Conservation (phyloP, 2,329 filamentous ascomycete genomes). For the Pseudocercospora musae region DNA sequence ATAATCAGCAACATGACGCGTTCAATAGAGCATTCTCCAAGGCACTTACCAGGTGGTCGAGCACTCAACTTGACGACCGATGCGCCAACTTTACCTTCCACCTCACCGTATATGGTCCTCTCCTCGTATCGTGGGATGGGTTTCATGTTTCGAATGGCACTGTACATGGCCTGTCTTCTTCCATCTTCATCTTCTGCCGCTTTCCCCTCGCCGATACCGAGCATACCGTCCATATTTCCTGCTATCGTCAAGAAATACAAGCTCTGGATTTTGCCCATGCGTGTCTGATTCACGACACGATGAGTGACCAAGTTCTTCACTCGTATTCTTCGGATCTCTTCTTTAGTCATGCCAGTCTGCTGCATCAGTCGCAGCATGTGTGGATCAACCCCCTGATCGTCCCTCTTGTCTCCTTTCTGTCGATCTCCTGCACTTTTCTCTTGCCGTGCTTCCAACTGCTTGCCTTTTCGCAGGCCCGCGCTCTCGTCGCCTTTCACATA, state of each 20-base stretch:
- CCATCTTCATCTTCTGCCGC: slow-evolving; percentile 69
- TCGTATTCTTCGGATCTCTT: slow-evolving; percentile 53
- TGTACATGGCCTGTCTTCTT: slow-evolving; percentile 67
- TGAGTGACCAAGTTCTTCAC: slow-evolving; percentile 72
- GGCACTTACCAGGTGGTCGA: slow-evolving; percentile 75
- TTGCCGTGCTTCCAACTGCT: slow-evolving; percentile 28
- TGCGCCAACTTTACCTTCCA: slow-evolving; percentile 82
- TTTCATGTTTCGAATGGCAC: slow-evolving; percentile 86
- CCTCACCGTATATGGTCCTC: slow-evolving; percentile 83
- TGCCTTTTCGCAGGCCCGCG: slow-evolving; percentile 44
- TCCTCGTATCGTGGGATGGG: slow-evolving; percentile 90
- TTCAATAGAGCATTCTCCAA: background rate
- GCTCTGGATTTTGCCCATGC: slow-evolving; percentile 86
- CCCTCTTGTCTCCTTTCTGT: slow-evolving; percentile 16
- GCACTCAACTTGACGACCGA: slow-evolving; percentile 77
- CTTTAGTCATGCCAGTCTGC: slow-evolving; percentile 53
- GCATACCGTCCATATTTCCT: slow-evolving; percentile 78
- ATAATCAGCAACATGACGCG: slow-evolving; percentile 7
- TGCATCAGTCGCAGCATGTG: slow-evolving; percentile 53
- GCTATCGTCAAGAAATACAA: slow-evolving; percentile 74
- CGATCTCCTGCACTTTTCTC: slow-evolving; percentile 32
- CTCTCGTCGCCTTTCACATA: slow-evolving; percentile 53
- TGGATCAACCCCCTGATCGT: slow-evolving; percentile 37
- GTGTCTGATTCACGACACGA: slow-evolving; percentile 84
- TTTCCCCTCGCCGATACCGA: slow-evolving; percentile 90